phyloP scores from a whole-genome alignment of 225 moss, liverwort and hornwort genomes.

The Climacium dendroides region DNA sequence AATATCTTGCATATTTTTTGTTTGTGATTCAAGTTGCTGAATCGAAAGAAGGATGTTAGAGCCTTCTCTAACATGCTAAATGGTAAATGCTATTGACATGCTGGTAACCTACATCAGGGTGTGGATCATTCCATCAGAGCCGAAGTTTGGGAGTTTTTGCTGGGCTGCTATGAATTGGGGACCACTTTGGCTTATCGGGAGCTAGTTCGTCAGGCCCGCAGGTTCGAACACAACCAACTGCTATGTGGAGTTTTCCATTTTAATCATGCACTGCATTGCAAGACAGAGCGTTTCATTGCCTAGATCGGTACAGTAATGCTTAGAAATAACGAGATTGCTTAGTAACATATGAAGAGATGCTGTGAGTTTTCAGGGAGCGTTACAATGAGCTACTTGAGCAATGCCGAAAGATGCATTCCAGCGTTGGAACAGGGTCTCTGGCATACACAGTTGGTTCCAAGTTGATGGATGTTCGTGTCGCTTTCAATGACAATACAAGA shows the following conservation, averaged over 20 bases:
- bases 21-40: background rate
- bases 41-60: background rate
- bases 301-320: background rate
- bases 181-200: constrained; percentile 61
- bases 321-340: background rate
- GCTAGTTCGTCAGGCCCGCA: constrained; percentile 65
- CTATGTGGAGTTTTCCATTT: background rate
- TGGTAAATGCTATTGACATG: constrained; percentile 1
- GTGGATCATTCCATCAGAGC: constrained; percentile 87
- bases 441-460: constrained; percentile 82
- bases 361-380: constrained; percentile 41
- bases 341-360: background rate
- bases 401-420: constrained; percentile 77
- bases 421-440: constrained; percentile 71
- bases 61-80: background rate
- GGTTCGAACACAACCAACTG: constrained; percentile 7
- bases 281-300: background rate
- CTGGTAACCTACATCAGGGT: constrained; percentile 46
- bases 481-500: constrained; percentile 16
- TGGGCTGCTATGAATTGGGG: constrained; percentile 72
- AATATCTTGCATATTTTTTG: background rate
- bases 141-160: constrained; percentile 91
- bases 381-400: constrained; percentile 73
- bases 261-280: background rate
- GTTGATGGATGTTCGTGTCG: constrained; percentile 69